phyloP scores from a whole-genome alignment of 805 yeast genomes.

The Sugiyamaella smithiae region DNA sequence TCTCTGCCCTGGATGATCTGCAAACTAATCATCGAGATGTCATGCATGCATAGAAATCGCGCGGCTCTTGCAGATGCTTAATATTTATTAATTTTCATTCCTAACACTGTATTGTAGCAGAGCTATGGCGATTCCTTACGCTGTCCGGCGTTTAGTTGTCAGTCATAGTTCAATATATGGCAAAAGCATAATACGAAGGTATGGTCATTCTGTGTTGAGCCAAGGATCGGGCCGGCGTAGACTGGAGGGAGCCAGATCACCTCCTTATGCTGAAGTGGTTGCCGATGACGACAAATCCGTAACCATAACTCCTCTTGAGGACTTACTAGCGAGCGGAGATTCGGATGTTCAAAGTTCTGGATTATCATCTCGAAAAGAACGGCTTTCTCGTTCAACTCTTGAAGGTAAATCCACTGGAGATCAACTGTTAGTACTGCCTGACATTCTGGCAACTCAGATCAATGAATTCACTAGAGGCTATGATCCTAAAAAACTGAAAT shows the following conservation, averaged over 20 bases:
- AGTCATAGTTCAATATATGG: no score
- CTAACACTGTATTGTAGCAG: no score
- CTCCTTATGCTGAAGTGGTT: constrained; percentile 16
- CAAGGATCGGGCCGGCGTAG: neutral
- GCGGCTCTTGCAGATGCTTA: no score
- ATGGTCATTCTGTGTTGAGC: neutral
- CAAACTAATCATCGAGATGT: no score
- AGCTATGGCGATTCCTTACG: no score
- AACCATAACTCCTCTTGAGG: constrained; percentile 7
- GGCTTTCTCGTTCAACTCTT: constrained; percentile 58
- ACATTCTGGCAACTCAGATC: constrained; percentile 53
- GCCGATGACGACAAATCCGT: constrained; percentile 13
- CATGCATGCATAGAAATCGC: no score
- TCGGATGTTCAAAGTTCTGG: neutral
- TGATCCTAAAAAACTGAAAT: constrained; percentile 61
- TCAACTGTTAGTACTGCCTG: constrained; percentile 54
- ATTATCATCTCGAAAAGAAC: constrained; percentile 16
- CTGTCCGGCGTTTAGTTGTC: no score
- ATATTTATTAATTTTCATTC: no score
- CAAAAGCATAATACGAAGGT: no score
- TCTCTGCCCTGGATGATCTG: no score
- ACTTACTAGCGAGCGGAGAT: neutral
- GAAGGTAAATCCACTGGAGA: constrained; percentile 52
- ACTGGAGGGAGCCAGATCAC: neutral
- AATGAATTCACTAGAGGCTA: constrained; percentile 60